Evolutionary conservation across 2,329 filamentous ascomycete species (phyloP), one percentile per base, ranked within the genome.

Genomic region (Stachybotrys echinatus): DNA sequence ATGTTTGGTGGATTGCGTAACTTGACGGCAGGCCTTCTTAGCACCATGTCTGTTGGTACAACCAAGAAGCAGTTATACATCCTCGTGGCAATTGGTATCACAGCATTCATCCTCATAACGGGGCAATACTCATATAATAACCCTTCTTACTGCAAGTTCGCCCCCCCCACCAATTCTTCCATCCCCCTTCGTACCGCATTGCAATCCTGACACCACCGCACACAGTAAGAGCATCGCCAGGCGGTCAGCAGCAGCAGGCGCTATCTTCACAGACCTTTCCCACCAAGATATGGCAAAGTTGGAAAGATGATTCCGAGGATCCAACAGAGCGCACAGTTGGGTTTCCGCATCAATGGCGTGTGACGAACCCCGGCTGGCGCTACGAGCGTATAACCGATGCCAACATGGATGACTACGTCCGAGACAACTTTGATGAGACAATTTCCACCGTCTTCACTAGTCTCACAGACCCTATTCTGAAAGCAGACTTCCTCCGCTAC

Each of bases 361-460:
- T 45, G 4, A 31, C 54, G 38, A 65, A 65, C 17, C 61, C 61
- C 2, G 54, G 46, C 5, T 58, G 62, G 52, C 58, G 59, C 20
- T 61, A 63, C 46, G 61, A 65, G 50, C 56, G 59, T 23, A 58
- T 65, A 18, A 62, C 60, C 22, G 59, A 65, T 44, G 54, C 49
- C 21, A 65, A 62, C 38, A 54, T 48, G 12, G 48, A 63, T 23
- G 55, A 54, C 10, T 64, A 86, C 58, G 72, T 88, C 42, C 77
- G 85, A 58, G 75, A 77, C 48, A 83, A 86, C 61, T 77, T 88
- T 42, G 87, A 85, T 59, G 75, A 80, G 5, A 74, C 79, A 10
- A 64, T 80, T 7, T 74, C 76, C 2, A 70, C 75, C 52, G 70
- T 81, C 6, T 67, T 79, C 53, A 64, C 71, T 21, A 68, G 72